These are phyloP conservation scores for Entomophthora muscae DNA, from an alignment of 371 early-diverging fungal genomes.

Conservation along the genomic window DNA sequence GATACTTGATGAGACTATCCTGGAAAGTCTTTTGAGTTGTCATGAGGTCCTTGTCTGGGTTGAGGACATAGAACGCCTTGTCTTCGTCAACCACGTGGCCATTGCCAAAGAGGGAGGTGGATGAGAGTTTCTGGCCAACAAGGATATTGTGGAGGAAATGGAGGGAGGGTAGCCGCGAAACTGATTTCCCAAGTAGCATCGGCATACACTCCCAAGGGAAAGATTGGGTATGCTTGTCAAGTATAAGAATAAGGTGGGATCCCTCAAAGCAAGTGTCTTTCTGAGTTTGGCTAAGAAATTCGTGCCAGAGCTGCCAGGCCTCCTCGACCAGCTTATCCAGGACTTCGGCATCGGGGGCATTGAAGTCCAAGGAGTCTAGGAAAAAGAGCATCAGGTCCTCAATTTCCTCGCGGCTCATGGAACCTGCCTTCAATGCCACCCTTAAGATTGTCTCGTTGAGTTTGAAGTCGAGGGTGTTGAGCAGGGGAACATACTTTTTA, in stretches of 20 bases:
- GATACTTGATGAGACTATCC: constrained; percentile 27
- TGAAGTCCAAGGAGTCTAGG: neutral
- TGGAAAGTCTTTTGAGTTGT: constrained; percentile 65
- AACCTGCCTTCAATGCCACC: neutral
- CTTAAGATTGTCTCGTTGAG: neutral
- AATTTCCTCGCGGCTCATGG: neutral
- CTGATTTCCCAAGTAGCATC: constrained; percentile 36
- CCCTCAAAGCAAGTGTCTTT: neutral
- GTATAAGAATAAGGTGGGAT: constrained; percentile 26
- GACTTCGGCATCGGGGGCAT: neutral
- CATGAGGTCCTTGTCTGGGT: constrained; percentile 71
- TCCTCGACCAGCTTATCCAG: neutral
- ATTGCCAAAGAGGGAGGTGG: constrained; percentile 6
- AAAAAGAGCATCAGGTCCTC: neutral
- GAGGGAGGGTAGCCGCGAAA: constrained; percentile 66
- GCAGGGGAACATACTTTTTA: neutral
- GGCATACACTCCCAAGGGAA: constrained; percentile 80
- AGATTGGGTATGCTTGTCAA: constrained; percentile 59
- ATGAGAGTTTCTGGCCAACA: constrained; percentile 14
- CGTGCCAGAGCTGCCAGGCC: neutral
- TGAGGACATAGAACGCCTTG: constrained; percentile 61
- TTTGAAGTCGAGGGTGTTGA: neutral
- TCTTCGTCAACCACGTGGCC: constrained; percentile 25
- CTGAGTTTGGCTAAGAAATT: neutral
- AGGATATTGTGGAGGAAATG: constrained; percentile 46